Base-by-base conservation (phyloP, 805 yeast genomes). In the Myxozyma monticola region DNA sequence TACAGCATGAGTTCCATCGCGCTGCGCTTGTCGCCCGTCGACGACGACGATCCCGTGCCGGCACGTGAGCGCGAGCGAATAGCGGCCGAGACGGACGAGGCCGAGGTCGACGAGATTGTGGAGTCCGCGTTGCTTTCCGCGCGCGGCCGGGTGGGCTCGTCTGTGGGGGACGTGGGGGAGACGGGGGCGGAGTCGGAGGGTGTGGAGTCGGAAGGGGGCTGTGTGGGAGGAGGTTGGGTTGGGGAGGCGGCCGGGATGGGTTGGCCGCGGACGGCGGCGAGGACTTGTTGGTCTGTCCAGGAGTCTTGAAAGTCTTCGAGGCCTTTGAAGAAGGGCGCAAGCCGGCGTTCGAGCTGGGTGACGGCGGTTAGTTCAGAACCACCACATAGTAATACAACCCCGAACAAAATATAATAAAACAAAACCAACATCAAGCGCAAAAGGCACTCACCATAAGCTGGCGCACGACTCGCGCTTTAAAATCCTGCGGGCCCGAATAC, bases 301-400 rank as follows among this genome's bases (percentile, higher is more conserved):
- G 68, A 56, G 12, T 75, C 79, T 49, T 86, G 84, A 62, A 76
- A 85, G 62, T 88, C 96, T 62, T 88, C 88, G 42, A 91, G 71
- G 0, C 97, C 98, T 1, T 89, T 84, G 66, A 79, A 93, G 66
- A 93, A 91, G 1, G 99, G 98, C 0, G 97, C 89, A 34, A 91
- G 62, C 59, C 76, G 77, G 42, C 99, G 76, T 26, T 79, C 78
- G 17, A 82, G 71, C 61, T 56, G 38, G 14, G 37, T 15, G 10
- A 4, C 12, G 17, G 18, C 31, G 14, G 31, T 20, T 20, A 37
- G 25, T 14, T n/a, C 22, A 17, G 29, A 15, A 8, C 7, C 42
- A 22, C 37, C 29, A 33, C n/a, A n/a, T n/a, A n/a, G n/a, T n/a
- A n/a, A n/a, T n/a, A n/a, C n/a, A n/a, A n/a, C n/a, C n/a, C n/a